Base-by-base conservation (phyloP, 2,329 filamentous ascomycete species). In the Lecanicillium sp. region DNA sequence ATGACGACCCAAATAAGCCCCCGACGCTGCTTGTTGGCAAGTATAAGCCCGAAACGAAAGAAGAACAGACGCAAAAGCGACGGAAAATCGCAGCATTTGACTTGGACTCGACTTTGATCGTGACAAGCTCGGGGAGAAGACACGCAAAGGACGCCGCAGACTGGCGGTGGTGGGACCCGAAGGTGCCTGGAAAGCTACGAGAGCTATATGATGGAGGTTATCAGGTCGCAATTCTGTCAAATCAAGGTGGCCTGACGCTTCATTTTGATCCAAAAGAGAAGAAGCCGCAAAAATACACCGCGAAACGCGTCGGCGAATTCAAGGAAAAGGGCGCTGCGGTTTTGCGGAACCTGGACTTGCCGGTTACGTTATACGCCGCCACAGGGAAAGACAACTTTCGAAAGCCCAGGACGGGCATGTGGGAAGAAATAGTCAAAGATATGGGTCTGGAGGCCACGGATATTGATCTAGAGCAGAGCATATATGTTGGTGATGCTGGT, bases 81-180 rank as follows among this genome's bases (percentile, higher is more conserved):
- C 64, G 64, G n/a, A 86, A 83, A 61, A 73, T 89, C 46, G 85
- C 84, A 0, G 83, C 81, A 0, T 89, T 89, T 19, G 85, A 89
- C 56, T 72, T 89, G 19, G 93, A 98, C 62, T 93, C 87, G 7
- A 98, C 93, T 1, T 69, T 98, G 27, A 89, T 98, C 52, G 73
- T 74, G 2, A 86, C 89, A 0, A 75, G 81, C 4, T 95, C 90
- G 0, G 90, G 90, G 7, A 93, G 88, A 66, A 85, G 78, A 43
- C 91, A 91, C 59, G 76, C 81, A 3, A 76, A 77, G 44, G 79
- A 82, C 54, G 78, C 83, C 0, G 71, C 73, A 4, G 91, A 97
- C 62, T 98, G 93, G 93, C 89, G 87, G 64, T 98, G 93, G 93
- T 97, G 90, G 89, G 72, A 94, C 62, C 57, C 67, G 12, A 74